Evolutionary conservation across 208 protist genomes (phyloP), one percentile per base, ranked within the genome.

Genomic region (Leishmania mexicana): DNA sequence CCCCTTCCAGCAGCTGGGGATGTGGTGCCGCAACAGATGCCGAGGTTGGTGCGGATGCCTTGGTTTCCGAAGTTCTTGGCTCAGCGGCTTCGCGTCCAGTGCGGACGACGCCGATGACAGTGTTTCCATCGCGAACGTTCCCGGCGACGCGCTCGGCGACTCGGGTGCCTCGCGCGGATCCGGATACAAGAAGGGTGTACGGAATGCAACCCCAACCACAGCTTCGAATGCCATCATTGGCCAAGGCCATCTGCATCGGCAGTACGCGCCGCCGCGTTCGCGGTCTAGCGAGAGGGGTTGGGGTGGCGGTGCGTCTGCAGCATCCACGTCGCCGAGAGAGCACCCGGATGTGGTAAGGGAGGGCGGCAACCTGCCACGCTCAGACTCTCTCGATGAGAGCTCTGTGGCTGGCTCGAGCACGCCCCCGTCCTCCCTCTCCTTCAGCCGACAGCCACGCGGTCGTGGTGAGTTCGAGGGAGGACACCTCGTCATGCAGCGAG

Each of bases 401-500:
- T 88, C 80, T 4, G 15, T 76, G 7, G 78, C 78, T 11, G 74
- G 40, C 15, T 86, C 78, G 21, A 86, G 83, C 42, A 80, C 83
- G 17, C 64, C 83, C 4, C 83, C 78, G 6, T 82, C 78, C 0
- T 82, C 80, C 11, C 40, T 84, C 38, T 72, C 84, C 7, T 68
- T 80, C 31, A 21, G 17, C 38, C 53, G 60, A 49, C 64, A 60
- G 54, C 38, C 64, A 60, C 21, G 62, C 74, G 15, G 62, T 60
- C 40, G 40, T 54, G 35, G 62, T n/a, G n/a, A 72, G 31, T 35
- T n/a, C 40, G 76, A 73, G 5, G 78, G 75, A 58, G 87, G 85
- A 17, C 83, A 85, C 11, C 85, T 88, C 71, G 83, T 92, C n/a
- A 92, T 92, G 89, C 86, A 87, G 45, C 86, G 81, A 13, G 89